Evolutionary conservation across 2,329 filamentous ascomycete species (phyloP), one percentile per base, ranked within the genome.

Genomic region (Didymosphaeria variabile): DNA sequence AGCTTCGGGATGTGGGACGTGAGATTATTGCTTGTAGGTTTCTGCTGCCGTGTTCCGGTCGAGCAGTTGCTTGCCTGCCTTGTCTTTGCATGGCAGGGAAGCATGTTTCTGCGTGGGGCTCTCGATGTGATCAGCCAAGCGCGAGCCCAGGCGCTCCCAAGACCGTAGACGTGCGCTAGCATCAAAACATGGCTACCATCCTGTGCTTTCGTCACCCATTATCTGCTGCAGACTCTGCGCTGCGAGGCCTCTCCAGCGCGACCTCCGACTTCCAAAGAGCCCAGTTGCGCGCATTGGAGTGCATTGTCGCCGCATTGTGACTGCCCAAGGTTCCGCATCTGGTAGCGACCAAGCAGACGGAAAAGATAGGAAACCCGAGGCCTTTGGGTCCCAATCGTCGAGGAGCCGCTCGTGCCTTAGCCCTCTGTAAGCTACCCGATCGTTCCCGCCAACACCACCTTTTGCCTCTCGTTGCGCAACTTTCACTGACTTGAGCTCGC

Each of bases 51-150:
- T 47, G 45, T 7, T 31, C 45, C 45, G 45, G 45, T 17, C 23
- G 45, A 29, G 45, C 45, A 31, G 19, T 47, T 47, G 45, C 45
- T 47, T 47, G 23, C 45, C 12, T 31, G 45, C 10, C 45, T 47
- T 47, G 45, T 47, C 29, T 19, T 29, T 55, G 10, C 52, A 55
- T 55, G 52, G 52, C 52, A 32, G 32, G 13, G 49, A 38, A n/a
- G 49, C 49, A 21, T 38, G 13, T 36, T 29, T 36, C n/a, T 26
- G 49, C 49, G 32, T 31, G 49, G 19, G 34, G 49, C 42, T 6
- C 10, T 38, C 49, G 46, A 44, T 51, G 45, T 59, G 51, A 58
- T 62, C 56, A 59, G 63, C 63, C 60, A 65, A 65, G 63, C n/a
- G 17, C 21, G n/a, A 17, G 29, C 34, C 54, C 57, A 53, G 36